Evolutionary conservation across 768 basidiomycete genomes (phyloP).

Genomic region (Lyophyllum shimeji): DNA sequence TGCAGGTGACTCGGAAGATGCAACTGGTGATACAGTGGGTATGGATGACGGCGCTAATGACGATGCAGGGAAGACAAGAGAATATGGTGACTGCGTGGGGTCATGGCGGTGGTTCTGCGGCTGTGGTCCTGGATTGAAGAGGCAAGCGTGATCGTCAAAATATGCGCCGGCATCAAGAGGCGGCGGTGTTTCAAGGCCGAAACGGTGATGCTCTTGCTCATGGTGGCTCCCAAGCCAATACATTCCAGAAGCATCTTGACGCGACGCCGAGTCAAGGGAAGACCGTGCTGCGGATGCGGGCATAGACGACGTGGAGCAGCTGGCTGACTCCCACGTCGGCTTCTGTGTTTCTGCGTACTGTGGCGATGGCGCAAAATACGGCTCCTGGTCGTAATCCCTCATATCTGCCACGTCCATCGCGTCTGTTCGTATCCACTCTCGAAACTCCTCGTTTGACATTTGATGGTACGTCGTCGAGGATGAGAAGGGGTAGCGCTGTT

Average conservation of each 20-base stretch:
- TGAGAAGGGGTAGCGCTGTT: constrained; percentile 1
- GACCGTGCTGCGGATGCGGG: constrained; percentile 15
- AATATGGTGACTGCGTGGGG: constrained; percentile 8
- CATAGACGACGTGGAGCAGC: constrained; percentile 6
- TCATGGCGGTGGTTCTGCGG: constrained; percentile 5
- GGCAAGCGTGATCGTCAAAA: not conserved
- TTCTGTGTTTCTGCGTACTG: constrained; percentile 4
- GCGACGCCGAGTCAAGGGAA: constrained; percentile 9
- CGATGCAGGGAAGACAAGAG: constrained; percentile 4
- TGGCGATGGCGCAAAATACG: not conserved
- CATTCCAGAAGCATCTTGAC: constrained; percentile 1
- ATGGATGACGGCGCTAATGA: constrained; percentile 10
- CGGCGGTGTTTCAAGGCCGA: constrained; percentile 12
- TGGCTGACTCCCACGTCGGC: constrained; percentile 8
- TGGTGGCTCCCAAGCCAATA: constrained; percentile 9
- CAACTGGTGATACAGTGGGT: constrained; percentile 16
- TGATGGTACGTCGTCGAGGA: constrained; percentile 3
- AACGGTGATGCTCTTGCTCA: constrained; percentile 9
- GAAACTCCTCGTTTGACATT: constrained; percentile 4
- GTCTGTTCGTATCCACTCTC: constrained; percentile 8
- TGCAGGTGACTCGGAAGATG: constrained; percentile 13
- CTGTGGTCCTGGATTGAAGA: constrained; percentile 2
- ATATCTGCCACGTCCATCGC: constrained; percentile 6
- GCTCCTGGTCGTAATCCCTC: not conserved
- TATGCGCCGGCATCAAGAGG: constrained; percentile 6